Evolutionary conservation across 176 grass and related monocot species (phyloP).

Genomic region (Miscanthus lutarioriparius): DNA sequence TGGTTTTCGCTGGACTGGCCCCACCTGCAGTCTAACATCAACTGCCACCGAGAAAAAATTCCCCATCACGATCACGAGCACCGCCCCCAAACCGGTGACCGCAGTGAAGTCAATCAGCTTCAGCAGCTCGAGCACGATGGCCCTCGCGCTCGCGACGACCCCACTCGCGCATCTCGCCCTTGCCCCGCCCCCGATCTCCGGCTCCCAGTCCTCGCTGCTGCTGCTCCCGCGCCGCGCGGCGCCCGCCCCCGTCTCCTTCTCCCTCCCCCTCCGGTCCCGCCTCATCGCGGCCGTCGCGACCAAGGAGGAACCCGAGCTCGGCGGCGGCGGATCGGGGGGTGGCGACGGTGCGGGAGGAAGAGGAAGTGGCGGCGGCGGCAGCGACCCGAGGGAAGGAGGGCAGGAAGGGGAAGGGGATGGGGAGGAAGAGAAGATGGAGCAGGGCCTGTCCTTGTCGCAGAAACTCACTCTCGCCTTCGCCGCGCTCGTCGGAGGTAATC

Average conservation of each 20-base stretch:
- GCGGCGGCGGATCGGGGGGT: constrained; percentile 36
- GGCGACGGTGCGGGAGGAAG: constrained; percentile 8
- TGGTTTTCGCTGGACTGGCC: background rate
- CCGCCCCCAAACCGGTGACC: background rate
- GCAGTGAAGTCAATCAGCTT: background rate
- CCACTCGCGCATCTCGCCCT: constrained; percentile 37
- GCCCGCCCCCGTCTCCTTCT: background rate
- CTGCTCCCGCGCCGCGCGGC: background rate
- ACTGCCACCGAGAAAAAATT: background rate
- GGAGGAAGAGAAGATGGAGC: constrained; percentile 39
- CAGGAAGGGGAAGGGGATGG: constrained; percentile 43
- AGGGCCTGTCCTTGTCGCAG: constrained; percentile 85
- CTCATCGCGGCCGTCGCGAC: constrained; percentile 30
- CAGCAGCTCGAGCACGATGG: constrained; percentile 32
- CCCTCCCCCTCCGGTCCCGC: constrained; percentile 38
- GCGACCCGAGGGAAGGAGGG: constrained; percentile 9
- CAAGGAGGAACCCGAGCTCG: constrained; percentile 52
- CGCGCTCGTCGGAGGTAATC: constrained; percentile 77
- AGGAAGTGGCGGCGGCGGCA: background rate
- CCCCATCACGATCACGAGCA: background rate
- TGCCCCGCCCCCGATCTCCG: constrained; percentile 9
- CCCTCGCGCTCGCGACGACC: constrained; percentile 38
- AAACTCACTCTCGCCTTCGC: constrained; percentile 88
- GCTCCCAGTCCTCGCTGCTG: constrained; percentile 34
- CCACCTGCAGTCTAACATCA: background rate